These are phyloP conservation scores for Didymella segeticola DNA, from an alignment of 2,329 filamentous ascomycete genomes.

Conservation along the genomic window DNA sequence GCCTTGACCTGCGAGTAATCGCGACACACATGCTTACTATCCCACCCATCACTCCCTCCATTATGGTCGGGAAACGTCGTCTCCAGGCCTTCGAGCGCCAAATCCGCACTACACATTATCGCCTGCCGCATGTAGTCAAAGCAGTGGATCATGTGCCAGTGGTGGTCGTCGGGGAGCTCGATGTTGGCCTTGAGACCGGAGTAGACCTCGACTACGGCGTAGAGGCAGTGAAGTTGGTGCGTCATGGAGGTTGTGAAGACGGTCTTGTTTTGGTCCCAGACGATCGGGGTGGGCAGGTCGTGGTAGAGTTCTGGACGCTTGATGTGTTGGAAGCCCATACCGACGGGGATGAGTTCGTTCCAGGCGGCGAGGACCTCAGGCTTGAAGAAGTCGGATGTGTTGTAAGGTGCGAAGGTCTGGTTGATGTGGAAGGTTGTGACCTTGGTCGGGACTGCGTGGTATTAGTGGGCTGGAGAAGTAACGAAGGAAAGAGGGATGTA, in stretches of 20 bases:
- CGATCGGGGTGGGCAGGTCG: slow-evolving; percentile 43
- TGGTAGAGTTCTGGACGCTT: slow-evolving; percentile 36
- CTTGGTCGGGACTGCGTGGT: slow-evolving; percentile 36
- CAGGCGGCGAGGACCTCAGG: slow-evolving; percentile 40
- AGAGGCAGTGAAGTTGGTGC: slow-evolving; percentile 45
- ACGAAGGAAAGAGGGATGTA: slow-evolving; percentile 12
- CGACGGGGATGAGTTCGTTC: slow-evolving; percentile 40
- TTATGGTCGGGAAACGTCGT: slow-evolving; percentile 47
- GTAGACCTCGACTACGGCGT: slow-evolving; percentile 43
- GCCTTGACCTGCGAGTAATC: slow-evolving; percentile 24
- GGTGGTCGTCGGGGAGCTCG: slow-evolving; percentile 41
- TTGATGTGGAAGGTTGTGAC: slow-evolving; percentile 44
- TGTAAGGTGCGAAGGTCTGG: slow-evolving; percentile 45
- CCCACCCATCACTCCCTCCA: slow-evolving; percentile 46
- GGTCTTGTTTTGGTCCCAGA: slow-evolving; percentile 40
- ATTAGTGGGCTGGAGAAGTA: background rate
- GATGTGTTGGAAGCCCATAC: slow-evolving; percentile 46
- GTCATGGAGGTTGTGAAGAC: slow-evolving; percentile 47
- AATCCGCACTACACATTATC: slow-evolving; percentile 43
- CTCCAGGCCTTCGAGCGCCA: slow-evolving; percentile 41
- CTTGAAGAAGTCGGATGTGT: slow-evolving; percentile 47
- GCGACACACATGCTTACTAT: slow-evolving; percentile 42
- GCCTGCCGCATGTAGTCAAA: slow-evolving; percentile 48
- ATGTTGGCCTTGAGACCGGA: slow-evolving; percentile 34
- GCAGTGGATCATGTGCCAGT: slow-evolving; percentile 49